Evolutionary conservation across 2,329 filamentous ascomycete genomes (phyloP), one percentile per base, ranked within the genome.

Genomic region (Sclerotinia borealis): DNA sequence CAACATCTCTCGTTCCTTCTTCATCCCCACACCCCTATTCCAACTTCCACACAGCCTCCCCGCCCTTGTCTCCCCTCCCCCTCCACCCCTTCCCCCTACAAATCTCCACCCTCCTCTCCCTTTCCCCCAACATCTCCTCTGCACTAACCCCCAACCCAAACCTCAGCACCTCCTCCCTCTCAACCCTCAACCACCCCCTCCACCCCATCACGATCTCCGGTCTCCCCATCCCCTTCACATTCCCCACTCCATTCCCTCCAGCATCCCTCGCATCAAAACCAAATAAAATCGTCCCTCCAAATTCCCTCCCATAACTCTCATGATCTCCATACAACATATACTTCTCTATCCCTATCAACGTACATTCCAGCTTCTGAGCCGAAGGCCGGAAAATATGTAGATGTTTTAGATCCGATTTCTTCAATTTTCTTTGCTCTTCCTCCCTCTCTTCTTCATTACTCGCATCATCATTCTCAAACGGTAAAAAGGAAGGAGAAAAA

Each of bases 401-500:
- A 66, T 75, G 73, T 48, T 64, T 49, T 10, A 73, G 48, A 19
- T 71, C 69, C 8, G 47, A 62, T 1, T 17, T 22, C n/a, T 25
- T 58, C 8, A 62, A 34, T 27, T 9, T n/a, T 48, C 17, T n/a
- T 6, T 37, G 31, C 22, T 27, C 17, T n/a, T 5, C 11, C 10
- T 19, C 4, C n/a, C 4, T 15, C 2, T 31, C 31, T 27, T 47
- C 39, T 19, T 4, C 8, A 13, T 41, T 25, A 17, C 1, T n/a
- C 45, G n/a, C 0, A 65, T 29, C 1, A 11, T 37, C 34, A 4
- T 25, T 4, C 10, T 15, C 15, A 15, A 59, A 39, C 3, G 13
- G 2, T 0, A 75, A 55, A 54, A 72, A 68, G 4, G 69, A 79
- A 2, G 79, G 74, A 64, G 86, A 83, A 66, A 88, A 88, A 10